Evolutionary conservation across 768 basidiomycete species (phyloP).

Genomic region (Rhodosporidiobolus odoratus): DNA sequence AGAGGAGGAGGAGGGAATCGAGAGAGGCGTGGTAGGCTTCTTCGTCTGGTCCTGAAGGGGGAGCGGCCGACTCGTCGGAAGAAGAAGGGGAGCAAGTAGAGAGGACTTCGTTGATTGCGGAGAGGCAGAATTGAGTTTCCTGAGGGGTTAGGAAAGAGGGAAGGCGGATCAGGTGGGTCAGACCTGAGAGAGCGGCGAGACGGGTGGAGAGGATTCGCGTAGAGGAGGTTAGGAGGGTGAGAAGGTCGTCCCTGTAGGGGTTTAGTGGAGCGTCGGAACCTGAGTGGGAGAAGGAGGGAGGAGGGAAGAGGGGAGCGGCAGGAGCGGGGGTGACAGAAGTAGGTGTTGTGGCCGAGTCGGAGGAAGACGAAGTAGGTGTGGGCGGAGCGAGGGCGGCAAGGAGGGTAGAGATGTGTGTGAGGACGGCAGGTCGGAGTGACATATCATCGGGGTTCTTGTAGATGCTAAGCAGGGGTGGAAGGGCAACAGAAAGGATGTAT

Average conservation of each 20-base stretch:
- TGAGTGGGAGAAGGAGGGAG: background rate
- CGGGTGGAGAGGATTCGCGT: slow-evolving; percentile 49
- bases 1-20: slow-evolving; percentile 44
- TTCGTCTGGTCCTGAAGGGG: slow-evolving; percentile 18
- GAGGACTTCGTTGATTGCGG: slow-evolving; percentile 68
- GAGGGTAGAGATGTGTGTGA: slow-evolving; percentile 31
- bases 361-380: background rate
- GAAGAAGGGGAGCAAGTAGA: slow-evolving; percentile 47
- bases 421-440: slow-evolving; percentile 27
- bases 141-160: slow-evolving; percentile 60
- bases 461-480: slow-evolving; percentile 20
- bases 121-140: slow-evolving; percentile 74
- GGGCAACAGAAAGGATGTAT: slow-evolving; percentile 19
- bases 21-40: slow-evolving; percentile 43
- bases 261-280: slow-evolving; percentile 19
- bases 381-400: slow-evolving; percentile 29
- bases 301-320: background rate
- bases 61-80: slow-evolving; percentile 55
- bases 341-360: background rate
- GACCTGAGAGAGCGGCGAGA: slow-evolving; percentile 59
- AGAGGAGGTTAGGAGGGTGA: slow-evolving; percentile 59
- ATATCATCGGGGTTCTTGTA: slow-evolving; percentile 34
- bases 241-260: slow-evolving; percentile 42
- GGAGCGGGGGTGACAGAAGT: background rate
- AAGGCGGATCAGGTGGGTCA: slow-evolving; percentile 64